These are phyloP conservation scores for Secale cereale DNA, from an alignment of 176 grass and related monocot genomes.

Conservation along the genomic window DNA sequence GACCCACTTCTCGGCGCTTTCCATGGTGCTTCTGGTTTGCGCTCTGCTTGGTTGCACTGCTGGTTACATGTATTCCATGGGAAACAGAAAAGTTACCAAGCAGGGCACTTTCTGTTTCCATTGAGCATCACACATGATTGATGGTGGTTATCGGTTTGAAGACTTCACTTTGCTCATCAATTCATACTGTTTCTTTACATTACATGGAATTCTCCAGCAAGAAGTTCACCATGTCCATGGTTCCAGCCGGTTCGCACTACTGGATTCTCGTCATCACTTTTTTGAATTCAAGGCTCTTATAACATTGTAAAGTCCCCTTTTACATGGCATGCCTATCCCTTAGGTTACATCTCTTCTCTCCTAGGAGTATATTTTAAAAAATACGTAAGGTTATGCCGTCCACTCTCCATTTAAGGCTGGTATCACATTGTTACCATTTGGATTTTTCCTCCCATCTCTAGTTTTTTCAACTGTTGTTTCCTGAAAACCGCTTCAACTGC, in stretches of 20 bases:
- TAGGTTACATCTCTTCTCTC: too few relatives aligned
- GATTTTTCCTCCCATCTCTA: too few relatives aligned
- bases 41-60: background rate
- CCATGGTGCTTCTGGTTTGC: too few relatives aligned
- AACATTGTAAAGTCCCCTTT: background rate
- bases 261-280: too few relatives aligned
- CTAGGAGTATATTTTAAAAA: too few relatives aligned
- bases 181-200: background rate
- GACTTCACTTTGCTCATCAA: background rate
- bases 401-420: too few relatives aligned
- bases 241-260: background rate
- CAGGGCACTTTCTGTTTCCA: background rate
- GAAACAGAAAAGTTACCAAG: background rate
- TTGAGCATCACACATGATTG: background rate
- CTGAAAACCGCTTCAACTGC: too few relatives aligned
- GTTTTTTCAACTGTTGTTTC: too few relatives aligned
- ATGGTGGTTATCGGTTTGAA: background rate
- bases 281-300: background rate
- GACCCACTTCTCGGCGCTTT: background rate
- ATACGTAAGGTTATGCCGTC: too few relatives aligned
- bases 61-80: too few relatives aligned
- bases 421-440: too few relatives aligned
- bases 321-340: background rate
- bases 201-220: background rate
- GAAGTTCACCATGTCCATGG: background rate